Evolutionary conservation across 768 basidiomycete species (phyloP).

Genomic region (Artomyces pyxidatus): DNA sequence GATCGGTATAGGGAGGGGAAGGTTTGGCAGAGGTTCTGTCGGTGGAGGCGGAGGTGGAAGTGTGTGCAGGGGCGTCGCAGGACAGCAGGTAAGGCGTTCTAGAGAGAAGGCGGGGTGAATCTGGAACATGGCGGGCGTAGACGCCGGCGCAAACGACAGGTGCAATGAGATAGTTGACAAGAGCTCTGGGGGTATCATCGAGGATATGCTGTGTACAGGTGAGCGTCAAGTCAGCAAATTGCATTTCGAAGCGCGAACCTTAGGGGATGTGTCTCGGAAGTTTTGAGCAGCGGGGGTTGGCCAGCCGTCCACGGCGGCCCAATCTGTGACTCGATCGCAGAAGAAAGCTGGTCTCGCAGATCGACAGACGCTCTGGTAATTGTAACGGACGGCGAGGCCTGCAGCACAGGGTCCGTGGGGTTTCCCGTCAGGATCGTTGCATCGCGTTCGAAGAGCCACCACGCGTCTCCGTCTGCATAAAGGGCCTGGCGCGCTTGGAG

Average conservation of each 20-base stretch:
- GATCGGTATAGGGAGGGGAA: background rate
- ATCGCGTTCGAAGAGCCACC: constrained; percentile 13
- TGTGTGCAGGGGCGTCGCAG: constrained; percentile 13
- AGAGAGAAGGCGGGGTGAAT: constrained; percentile 37
- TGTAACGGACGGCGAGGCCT: background rate
- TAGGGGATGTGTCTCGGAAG: constrained; percentile 16
- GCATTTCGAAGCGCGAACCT: no score
- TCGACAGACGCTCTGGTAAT: constrained; percentile 5
- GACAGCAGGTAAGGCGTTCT: constrained; percentile 27
- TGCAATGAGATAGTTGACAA: constrained; percentile 45
- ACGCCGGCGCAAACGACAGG: constrained; percentile 24
- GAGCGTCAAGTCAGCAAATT: no score
- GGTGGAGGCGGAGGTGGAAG: constrained; percentile 12
- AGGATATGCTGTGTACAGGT: constrained; percentile 42
- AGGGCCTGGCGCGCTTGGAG: constrained; percentile 13
- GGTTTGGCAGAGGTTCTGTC: constrained; percentile 1
- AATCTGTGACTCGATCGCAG: constrained; percentile 19
- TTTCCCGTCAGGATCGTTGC: background rate
- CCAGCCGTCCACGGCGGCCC: constrained; percentile 8
- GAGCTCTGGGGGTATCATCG: constrained; percentile 51
- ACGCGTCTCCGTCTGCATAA: constrained; percentile 12
- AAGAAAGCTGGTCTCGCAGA: constrained; percentile 20
- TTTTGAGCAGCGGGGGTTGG: constrained; percentile 10
- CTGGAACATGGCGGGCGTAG: constrained; percentile 37
- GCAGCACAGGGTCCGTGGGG: background rate